phyloP scores from a whole-genome alignment of 129 eudicot genomes.

The Dittrichia graveolens region DNA sequence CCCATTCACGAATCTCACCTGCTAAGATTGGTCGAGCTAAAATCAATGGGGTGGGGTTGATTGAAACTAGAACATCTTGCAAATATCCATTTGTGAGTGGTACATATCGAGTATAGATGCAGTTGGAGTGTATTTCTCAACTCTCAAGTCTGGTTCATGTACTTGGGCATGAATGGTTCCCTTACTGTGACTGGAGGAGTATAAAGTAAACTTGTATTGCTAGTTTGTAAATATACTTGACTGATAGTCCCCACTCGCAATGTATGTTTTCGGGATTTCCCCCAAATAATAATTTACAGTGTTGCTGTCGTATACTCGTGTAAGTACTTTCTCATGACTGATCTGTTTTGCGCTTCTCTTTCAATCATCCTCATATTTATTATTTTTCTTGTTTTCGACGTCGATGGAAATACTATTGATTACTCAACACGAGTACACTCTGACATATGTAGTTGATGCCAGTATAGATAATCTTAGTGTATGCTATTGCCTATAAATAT shows the following conservation, averaged over 20 bases:
- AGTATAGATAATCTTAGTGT: conserved; percentile 10
- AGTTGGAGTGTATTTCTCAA: not conserved
- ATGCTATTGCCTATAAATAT: conserved; percentile 13
- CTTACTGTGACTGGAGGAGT: conserved; percentile 5
- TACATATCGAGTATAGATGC: conserved; percentile 6
- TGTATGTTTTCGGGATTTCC: conserved; percentile 2
- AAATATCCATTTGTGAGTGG: not conserved
- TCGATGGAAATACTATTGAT: not conserved
- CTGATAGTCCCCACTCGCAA: conserved; percentile 5
- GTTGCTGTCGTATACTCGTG: conserved; percentile 2
- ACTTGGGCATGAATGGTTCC: conserved; percentile 21
- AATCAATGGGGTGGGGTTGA: conserved; percentile 8
- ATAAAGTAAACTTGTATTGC: not conserved
- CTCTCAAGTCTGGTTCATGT: conserved; percentile 1
- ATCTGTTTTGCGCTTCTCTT: conserved; percentile 13
- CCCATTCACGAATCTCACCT: conserved; percentile 2
- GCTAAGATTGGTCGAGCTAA: conserved; percentile 15
- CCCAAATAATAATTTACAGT: not conserved
- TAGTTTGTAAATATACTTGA: conserved; percentile 8
- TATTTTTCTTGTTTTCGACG: conserved; percentile 3
- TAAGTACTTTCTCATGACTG: not conserved
- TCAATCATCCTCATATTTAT: not conserved
- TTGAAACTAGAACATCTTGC: conserved; percentile 4
- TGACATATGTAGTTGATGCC: conserved; percentile 3
- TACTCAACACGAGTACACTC: not conserved